phyloP scores from a whole-genome alignment of 2,329 filamentous ascomycete species.

The Mycocentrospora acerina region DNA sequence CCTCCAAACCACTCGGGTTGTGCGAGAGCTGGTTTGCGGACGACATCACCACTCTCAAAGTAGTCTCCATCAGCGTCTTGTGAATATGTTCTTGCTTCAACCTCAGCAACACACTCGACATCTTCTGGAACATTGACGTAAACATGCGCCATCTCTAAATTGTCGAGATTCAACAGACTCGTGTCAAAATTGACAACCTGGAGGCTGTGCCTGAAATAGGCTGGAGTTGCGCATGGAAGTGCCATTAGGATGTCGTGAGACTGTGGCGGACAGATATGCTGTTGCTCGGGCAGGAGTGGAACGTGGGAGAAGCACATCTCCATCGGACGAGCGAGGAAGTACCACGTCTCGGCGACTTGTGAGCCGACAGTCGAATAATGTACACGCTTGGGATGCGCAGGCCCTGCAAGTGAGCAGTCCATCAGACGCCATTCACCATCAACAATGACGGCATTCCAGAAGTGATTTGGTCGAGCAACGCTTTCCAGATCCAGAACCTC shows the following conservation, averaged over 20 bases:
- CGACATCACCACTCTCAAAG: constrained; percentile 86
- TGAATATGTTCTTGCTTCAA: constrained; percentile 79
- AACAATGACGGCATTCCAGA: constrained; percentile 93
- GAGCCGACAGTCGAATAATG: constrained; percentile 73
- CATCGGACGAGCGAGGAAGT: constrained; percentile 85
- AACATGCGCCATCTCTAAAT: constrained; percentile 89
- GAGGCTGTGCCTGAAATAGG: constrained; percentile 80
- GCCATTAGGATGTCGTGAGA: constrained; percentile 83
- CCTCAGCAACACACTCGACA: constrained; percentile 88
- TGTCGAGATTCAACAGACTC: constrained; percentile 79
- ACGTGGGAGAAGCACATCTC: constrained; percentile 97
- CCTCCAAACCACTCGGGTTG: constrained; percentile 91
- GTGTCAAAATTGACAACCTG: constrained; percentile 91
- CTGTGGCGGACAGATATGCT: constrained; percentile 88
- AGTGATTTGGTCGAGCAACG: constrained; percentile 88
- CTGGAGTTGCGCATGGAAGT: constrained; percentile 80
- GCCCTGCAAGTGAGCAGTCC: constrained; percentile 88
- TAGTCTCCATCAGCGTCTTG: constrained; percentile 85
- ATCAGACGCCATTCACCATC: constrained; percentile 97
- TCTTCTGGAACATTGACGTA: constrained; percentile 86
- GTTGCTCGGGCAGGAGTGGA: constrained; percentile 80
- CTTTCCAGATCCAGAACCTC: constrained; percentile 73
- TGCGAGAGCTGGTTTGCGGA: constrained; percentile 82
- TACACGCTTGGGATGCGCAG: constrained; percentile 79
- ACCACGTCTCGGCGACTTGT: constrained; percentile 80